phyloP scores from a whole-genome alignment of 2,329 filamentous ascomycete species.

The Dothistroma septosporum region DNA sequence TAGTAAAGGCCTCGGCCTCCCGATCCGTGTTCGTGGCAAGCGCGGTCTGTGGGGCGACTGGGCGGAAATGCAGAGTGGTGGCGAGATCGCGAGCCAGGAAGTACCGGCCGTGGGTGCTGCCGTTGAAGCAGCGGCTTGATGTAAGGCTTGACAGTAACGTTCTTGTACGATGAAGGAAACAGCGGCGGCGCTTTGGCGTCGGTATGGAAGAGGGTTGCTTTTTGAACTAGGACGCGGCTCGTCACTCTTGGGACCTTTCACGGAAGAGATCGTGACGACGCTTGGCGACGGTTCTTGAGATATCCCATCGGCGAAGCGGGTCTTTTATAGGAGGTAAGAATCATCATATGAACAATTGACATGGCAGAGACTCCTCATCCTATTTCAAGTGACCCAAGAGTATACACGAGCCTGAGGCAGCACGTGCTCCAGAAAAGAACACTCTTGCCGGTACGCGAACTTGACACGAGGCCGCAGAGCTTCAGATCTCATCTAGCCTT shows the following conservation, averaged over 20 bases:
- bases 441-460: no score
- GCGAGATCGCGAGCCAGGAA: constrained; percentile 20
- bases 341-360: background rate
- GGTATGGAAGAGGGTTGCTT: background rate
- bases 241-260: background rate
- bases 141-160: background rate
- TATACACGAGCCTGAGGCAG: no score
- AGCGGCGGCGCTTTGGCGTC: constrained; percentile 4
- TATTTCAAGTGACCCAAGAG: no score
- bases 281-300: background rate
- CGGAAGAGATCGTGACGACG: background rate
- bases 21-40: constrained; percentile 83
- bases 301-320: background rate
- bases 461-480: no score
- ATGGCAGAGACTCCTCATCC: background rate
- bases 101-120: background rate
- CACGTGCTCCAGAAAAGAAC: no score
- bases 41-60: constrained; percentile 94
- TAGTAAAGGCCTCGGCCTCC: constrained; percentile 64
- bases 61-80: constrained; percentile 63
- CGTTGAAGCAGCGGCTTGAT: constrained; percentile 1
- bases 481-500: no score
- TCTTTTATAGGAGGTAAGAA: background rate
- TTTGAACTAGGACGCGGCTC: background rate
- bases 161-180: constrained; percentile 3